These are phyloP conservation scores for Fusarium udum DNA, from an alignment of 2,329 filamentous ascomycete species.

Conservation along the genomic window DNA sequence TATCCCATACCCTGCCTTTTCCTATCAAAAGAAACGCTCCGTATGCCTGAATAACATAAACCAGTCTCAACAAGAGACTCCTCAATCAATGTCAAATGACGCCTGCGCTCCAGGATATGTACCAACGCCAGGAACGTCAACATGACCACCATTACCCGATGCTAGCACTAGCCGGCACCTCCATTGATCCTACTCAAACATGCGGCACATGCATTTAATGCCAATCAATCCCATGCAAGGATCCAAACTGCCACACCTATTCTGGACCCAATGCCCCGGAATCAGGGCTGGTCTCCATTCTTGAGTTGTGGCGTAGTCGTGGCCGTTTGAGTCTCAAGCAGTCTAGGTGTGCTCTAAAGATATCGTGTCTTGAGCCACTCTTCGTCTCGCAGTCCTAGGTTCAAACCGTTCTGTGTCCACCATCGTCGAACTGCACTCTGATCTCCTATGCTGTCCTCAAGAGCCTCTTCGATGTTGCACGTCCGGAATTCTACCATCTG, in stretches of 20 bases:
- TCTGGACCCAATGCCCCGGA: conserved; percentile 9
- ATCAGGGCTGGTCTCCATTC: conserved; percentile 14
- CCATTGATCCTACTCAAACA: conserved; percentile 23
- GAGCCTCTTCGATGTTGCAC: conserved; percentile 92
- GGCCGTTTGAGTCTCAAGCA: background rate
- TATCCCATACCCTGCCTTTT: background rate
- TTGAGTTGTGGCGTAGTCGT: background rate
- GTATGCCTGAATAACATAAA: conserved; percentile 18
- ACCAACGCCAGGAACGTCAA: conserved; percentile 24
- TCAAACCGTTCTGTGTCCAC: conserved; percentile 89
- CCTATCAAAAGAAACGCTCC: conserved; percentile 10
- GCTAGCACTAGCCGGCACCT: conserved; percentile 7
- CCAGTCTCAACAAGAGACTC: conserved; percentile 28
- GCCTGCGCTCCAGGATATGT: conserved; percentile 27
- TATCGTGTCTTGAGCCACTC: conserved; percentile 90
- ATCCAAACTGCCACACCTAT: conserved; percentile 4
- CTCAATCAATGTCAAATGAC: conserved; percentile 21
- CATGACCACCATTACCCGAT: conserved; percentile 30
- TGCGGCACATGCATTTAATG: conserved; percentile 6
- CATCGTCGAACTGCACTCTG: conserved; percentile 80
- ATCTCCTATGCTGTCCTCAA: conserved; percentile 84
- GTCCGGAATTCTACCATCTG: conserved; percentile 91
- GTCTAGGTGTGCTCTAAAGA: conserved; percentile 55
- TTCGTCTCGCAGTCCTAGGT: conserved; percentile 81
- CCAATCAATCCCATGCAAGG: background rate